Evolutionary conservation across 805 yeast species (phyloP).

Genomic region (Spathaspora boniae): DNA sequence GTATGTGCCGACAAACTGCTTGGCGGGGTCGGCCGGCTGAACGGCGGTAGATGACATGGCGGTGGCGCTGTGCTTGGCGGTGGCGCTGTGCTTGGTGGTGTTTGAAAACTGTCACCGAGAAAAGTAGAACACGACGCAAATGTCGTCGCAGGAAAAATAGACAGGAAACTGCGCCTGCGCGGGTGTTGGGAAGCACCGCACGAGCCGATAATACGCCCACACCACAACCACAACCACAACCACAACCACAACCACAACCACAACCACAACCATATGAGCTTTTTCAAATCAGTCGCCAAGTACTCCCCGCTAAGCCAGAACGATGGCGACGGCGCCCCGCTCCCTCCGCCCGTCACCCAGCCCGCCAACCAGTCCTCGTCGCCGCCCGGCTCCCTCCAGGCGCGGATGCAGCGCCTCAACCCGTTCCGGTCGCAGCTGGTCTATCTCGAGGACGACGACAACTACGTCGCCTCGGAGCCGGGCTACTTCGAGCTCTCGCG

Average conservation of each 20-base stretch:
- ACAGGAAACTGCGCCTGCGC: too few species aligned
- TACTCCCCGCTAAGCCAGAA: constrained; percentile 32
- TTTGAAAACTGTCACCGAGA: too few species aligned
- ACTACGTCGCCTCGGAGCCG: constrained; percentile 41
- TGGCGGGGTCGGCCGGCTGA: constrained; percentile 20
- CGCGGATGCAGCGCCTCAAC: constrained; percentile 32
- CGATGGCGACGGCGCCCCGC: constrained; percentile 25
- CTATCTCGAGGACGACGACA: constrained; percentile 40
- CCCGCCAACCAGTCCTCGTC: constrained; percentile 12
- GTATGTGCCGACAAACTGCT: constrained; percentile 47
- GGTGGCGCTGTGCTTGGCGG: not conserved
- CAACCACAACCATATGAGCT: too few species aligned
- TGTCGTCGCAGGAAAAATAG: too few species aligned
- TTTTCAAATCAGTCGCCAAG: constrained; percentile 31
- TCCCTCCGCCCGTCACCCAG: constrained; percentile 39
- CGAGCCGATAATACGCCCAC: too few species aligned
- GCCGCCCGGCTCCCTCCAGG: constrained; percentile 18
- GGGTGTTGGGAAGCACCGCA: too few species aligned
- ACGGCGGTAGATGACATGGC: constrained; percentile 7
- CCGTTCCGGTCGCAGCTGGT: constrained; percentile 37
- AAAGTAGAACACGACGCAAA: too few species aligned
- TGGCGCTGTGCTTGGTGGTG: too few species aligned
- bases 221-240: too few species aligned
- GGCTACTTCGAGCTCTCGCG: constrained; percentile 42
- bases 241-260: too few species aligned